Evolutionary conservation across 345 rosid species (phyloP), one percentile per base, ranked within the genome.

Genomic region (Linum lewisii): DNA sequence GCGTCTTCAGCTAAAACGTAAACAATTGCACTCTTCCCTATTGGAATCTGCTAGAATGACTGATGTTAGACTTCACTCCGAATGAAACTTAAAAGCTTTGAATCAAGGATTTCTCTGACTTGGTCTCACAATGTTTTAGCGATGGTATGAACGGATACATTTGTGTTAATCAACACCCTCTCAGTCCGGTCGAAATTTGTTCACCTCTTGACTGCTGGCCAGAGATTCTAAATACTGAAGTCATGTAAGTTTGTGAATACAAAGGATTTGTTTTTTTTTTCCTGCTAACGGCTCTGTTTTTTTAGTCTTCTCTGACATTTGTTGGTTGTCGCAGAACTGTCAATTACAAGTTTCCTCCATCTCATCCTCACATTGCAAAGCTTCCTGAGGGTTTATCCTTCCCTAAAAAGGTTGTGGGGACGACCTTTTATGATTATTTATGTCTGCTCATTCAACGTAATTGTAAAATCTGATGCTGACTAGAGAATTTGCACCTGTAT

Each of bases 141-240:
- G 70, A 60, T 58, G 70, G 75, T 21, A 71, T 71, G 75, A 71
- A 66, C 51, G 75, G 75, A 58, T 66, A 51, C 37, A 24, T 66
- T 22, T 57, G 21, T 21, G 13, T 62, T 32, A 37, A 59, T 45
- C 63, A 58, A 44, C 45, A 53, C 34, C 34, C 53, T 22, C 36
- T 19, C 6, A 24, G 57, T 26, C 75, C 70, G 21, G 51, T 5
- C 19, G 65, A 61, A 62, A 21, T 71, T 15, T 22, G 1, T 16
- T 71, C 75, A n/a, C 67, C 70, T 6, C 44, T 71, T 42, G 54
- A 57, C 24, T 37, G 67, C 60, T 49, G 57, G 70, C 50, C 44
- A 36, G 58, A 18, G 57, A 61, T 66, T 57, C 16, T 50, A 52
- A 54, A 58, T n/a, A 66, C 57, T 45, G 22, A 50, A 63, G 67